A percentile compares a stretch with the other conserved stretches of the same genome.
Evolutionary conservation across 805 yeast species (phyloP).

Genomic region (Yamadazyma sp.): DNA sequence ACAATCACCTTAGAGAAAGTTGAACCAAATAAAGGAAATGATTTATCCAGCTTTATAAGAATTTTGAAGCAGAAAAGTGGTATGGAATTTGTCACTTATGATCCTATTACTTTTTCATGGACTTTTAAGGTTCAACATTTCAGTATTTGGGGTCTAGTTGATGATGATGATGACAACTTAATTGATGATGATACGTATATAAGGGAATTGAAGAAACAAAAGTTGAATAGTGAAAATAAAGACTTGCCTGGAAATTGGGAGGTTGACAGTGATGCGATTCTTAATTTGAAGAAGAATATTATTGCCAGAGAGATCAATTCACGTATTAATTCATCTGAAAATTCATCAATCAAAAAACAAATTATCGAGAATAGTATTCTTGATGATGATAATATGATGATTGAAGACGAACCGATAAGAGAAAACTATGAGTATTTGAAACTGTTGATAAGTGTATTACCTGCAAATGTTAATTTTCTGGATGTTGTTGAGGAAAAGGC

Average conservation of each 20-base stretch:
- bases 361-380: conserved; percentile 8
- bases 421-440: conserved; percentile 32
- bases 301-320: conserved; percentile 29
- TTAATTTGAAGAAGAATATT: conserved; percentile 26
- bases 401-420: conserved; percentile 7
- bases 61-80: conserved; percentile 55
- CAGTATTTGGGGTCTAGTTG: conserved; percentile 86
- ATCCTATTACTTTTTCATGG: conserved; percentile 72
- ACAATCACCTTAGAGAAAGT: conserved; percentile 63
- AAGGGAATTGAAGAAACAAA: conserved; percentile 35
- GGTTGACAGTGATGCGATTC: conserved; percentile 15
- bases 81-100: conserved; percentile 77
- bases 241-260: conserved; percentile 40
- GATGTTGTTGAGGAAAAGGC: conserved; percentile 59
- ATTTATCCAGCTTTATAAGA: conserved; percentile 44
- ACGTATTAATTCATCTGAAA: conserved; percentile 2
- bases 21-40: conserved; percentile 47
- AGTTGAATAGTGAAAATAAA: conserved; percentile 23
- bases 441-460: conserved; percentile 30
- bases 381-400: conserved; percentile 12
- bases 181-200: conserved; percentile 24
- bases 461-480: conserved; percentile 24
- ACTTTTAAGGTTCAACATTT: conserved; percentile 85
- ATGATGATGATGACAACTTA: conserved; percentile 37
- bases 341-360: not conserved